Evolutionary conservation across 257 asterid genomes (phyloP).

Genomic region (Ajuga chamaepitys): DNA sequence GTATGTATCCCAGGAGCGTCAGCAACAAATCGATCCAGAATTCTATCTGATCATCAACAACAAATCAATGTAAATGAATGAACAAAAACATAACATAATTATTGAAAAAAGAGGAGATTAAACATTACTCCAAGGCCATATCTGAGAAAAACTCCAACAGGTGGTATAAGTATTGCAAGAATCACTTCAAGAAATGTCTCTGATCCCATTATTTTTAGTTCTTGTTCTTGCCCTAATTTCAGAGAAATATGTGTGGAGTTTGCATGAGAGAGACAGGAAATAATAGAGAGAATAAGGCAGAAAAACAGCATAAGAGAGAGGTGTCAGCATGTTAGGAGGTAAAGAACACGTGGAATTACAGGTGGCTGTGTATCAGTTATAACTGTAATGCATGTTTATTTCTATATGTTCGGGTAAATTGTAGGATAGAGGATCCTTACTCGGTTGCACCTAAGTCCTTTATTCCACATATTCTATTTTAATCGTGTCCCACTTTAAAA

Average conservation of each 20-base stretch:
- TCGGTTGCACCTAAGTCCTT: too few species aligned
- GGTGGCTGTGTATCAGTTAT: background rate
- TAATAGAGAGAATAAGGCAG: background rate
- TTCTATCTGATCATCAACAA: conserved; percentile 44
- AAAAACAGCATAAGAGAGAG: background rate
- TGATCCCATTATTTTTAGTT: conserved; percentile 66
- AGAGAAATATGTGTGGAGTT: background rate
- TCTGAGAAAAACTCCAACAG: conserved; percentile 89
- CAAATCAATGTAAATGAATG: background rate
- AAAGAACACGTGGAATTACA: conserved; percentile 32
- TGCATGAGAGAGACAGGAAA: background rate
- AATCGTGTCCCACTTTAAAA: too few species aligned
- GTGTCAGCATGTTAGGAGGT: conserved; percentile 25
- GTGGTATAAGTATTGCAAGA: conserved; percentile 81
- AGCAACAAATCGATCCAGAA: conserved; percentile 84
- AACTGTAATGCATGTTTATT: too few species aligned
- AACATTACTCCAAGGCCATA: conserved; percentile 81
- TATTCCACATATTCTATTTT: too few species aligned
- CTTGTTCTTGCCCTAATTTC: background rate
- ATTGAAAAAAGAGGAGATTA: background rate
- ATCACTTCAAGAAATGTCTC: conserved; percentile 76
- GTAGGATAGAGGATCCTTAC: too few species aligned
- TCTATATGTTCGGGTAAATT: too few species aligned
- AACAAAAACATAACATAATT: background rate
- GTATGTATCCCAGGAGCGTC: conserved; percentile 75